Evolutionary conservation across 208 protist genomes (phyloP), one percentile per base, ranked within the genome.

Genomic region (Acanthamoeba royreba): DNA sequence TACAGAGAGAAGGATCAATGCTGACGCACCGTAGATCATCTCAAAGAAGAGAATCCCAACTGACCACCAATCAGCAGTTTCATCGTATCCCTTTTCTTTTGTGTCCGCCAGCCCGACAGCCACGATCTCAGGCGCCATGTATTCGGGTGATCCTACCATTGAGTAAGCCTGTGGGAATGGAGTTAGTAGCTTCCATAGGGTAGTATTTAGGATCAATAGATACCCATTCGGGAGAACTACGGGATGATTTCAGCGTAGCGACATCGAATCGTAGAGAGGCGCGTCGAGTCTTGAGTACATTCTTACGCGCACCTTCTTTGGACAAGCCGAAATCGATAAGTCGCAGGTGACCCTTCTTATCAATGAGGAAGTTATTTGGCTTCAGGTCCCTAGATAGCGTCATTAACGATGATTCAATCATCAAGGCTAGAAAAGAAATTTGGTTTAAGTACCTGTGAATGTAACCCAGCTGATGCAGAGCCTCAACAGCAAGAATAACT

Each of bases 341-440:
- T 11, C 89, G 96, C 1, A 97, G 61, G 49, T 96, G 96, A 22
- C 96, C 96, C 28, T 35, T 45, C 40, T 85, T 85, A 11, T 95
- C 95, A 13, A 97, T 93, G n/a, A 97, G 40, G 58, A 97, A 97
- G 61, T 97, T 97, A 0, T 58, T 63, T 13, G 96, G 96, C 47
- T 97, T 97, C 35, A 97, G 55, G 46, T 97, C 96, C 25, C 66
- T 40, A 40, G n/a, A 0, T 7, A 11, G n/a, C 55, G 33, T 31
- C 19, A 66, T 0, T 7, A 17, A 9, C 8, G n/a, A 31, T 13
- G 11, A 7, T 35, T 8, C 55, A 66, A 19, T 8, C 8, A 31
- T 8, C 55, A 66, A n/a, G 25, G 33, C 55, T 35, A 22, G 55
- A 66, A 22, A 0, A 7, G 13, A 35, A 22, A 28, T 35, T 22